Percentiles rank a stretch among this genome's conserved stretches.
Evolutionary conservation across 225 moss, liverwort and hornwort genomes (phyloP).

Genomic region (Neckera pumila): DNA sequence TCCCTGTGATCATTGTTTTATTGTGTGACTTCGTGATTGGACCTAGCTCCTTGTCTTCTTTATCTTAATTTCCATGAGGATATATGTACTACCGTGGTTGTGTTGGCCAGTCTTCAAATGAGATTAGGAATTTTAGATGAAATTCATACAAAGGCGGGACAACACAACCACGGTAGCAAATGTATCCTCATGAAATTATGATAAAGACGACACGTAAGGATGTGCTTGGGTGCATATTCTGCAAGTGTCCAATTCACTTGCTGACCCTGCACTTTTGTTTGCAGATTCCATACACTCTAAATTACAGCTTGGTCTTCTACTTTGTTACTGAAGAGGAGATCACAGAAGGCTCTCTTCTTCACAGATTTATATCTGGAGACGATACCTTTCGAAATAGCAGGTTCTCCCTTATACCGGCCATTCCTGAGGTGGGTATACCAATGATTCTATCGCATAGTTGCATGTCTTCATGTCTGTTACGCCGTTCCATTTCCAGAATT

Average conservation of each 20-base stretch:
- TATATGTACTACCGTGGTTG: background rate
- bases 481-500: background rate
- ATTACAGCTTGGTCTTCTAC: conserved; percentile 55
- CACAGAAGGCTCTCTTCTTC: conserved; percentile 47
- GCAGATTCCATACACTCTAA: conserved; percentile 27
- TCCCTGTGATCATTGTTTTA: background rate
- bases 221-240: background rate
- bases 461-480: background rate
- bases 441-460: background rate
- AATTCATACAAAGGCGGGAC: background rate
- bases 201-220: background rate
- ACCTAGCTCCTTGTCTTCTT: background rate
- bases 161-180: background rate
- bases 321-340: conserved; percentile 52
- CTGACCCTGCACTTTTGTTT: background rate
- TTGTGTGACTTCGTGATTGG: background rate
- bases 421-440: conserved; percentile 44
- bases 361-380: conserved; percentile 59
- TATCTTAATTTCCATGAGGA: background rate
- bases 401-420: conserved; percentile 57
- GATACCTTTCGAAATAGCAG: conserved; percentile 62
- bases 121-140: background rate
- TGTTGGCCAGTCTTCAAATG: background rate
- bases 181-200: background rate
- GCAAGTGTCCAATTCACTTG: background rate